A percentile compares a stretch with the other conserved stretches of the same genome.
Evolutionary conservation across 148 eudicot species (phyloP).

Genomic region (Silene conica): DNA sequence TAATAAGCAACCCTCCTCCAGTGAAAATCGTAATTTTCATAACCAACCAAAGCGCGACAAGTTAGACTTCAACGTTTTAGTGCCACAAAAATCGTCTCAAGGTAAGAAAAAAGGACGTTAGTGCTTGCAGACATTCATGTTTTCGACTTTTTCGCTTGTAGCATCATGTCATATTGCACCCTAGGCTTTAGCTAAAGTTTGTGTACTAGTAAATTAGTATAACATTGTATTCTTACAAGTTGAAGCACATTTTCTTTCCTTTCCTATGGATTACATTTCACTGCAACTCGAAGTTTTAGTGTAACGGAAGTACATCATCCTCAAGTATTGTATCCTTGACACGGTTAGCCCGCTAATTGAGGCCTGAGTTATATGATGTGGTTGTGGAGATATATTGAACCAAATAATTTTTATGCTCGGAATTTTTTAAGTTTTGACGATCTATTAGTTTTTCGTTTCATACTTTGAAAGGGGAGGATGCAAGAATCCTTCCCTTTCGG

Average conservation of each 20-base stretch:
- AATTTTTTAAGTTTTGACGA: too few species aligned
- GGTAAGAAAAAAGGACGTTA: constrained; percentile 29
- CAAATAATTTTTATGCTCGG: too few species aligned
- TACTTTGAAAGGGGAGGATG: too few species aligned
- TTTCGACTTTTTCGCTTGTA: background rate
- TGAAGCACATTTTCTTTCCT: background rate
- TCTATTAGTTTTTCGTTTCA: too few species aligned
- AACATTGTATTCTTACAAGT: constrained; percentile 4
- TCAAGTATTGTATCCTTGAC: too few species aligned
- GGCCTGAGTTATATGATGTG: too few species aligned
- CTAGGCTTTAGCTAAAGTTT: constrained; percentile 4
- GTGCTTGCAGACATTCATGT: background rate
- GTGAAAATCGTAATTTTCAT: constrained; percentile 29
- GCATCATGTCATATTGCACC: constrained; percentile 5
- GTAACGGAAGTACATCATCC: too few species aligned
- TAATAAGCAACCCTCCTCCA: constrained; percentile 32
- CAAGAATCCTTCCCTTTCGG: too few species aligned
- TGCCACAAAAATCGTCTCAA: constrained; percentile 52
- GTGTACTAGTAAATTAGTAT: background rate
- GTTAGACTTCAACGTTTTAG: constrained; percentile 63
- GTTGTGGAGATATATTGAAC: too few species aligned
- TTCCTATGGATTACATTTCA: background rate
- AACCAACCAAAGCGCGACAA: constrained; percentile 53
- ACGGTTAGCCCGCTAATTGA: too few species aligned
- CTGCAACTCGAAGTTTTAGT: too few species aligned